Evolutionary conservation across 371 early-diverging fungal species (phyloP), one percentile per base, ranked within the genome.

Genomic region (Rhizomucor pusillus): DNA sequence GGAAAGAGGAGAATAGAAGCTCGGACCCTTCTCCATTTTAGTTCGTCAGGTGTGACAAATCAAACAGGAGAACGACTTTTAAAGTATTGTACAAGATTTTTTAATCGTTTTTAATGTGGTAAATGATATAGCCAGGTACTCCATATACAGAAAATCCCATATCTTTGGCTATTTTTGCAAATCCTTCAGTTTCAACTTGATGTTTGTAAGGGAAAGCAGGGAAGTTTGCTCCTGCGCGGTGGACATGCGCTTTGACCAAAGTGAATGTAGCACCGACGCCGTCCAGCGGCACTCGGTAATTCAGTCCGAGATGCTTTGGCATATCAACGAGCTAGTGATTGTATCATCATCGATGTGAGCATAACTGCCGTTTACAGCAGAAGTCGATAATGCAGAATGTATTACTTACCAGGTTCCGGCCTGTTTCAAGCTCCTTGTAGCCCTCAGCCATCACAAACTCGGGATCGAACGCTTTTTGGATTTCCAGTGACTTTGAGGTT

Each of bases 101-200:
- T 43, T 52, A 52, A 19, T 43, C 35, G 53, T 62, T 62, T 43
- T 35, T 55, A 35, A 56, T 50, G 35, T 77, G 77, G 29, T 71
- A 67, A 43, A 77, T 73, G 24, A 73, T 39, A 49, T 77, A 77
- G 14, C 69, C 63, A 16, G 77, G 77, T 36, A 77, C 43, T 6
- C 77, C 77, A 58, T 71, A 77, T 1, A 77, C 77, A 36, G 66
- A 69, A 61, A 71, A 77, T 14, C 77, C 77, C 69, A 77, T 65
- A 1, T 75, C 75, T 56, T 85, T 87, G 23, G 88, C 88, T 62
- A 87, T 79, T 52, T 85, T 86, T n/a, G 87, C 88, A 69, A 90
- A 78, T 0, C 90, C 90, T 70, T 89, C 90, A 6, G 89, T 90
- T 63, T 90, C 89, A 7, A 88, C 82, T 54, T 82, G 80, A 61